Evolutionary conservation across 768 basidiomycete species (phyloP).

Genomic region (Lentinula boryana): DNA sequence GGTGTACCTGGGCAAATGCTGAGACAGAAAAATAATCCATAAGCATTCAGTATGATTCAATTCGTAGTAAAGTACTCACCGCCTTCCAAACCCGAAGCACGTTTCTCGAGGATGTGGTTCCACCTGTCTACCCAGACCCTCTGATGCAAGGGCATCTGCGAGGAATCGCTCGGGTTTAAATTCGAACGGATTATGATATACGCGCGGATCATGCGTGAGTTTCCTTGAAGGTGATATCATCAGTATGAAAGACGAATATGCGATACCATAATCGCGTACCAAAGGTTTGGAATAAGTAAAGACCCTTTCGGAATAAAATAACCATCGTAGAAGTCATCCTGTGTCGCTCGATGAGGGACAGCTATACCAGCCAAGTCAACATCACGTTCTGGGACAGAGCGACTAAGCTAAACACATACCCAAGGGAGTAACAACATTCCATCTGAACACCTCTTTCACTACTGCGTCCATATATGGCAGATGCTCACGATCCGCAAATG

Average conservation of each 20-base stretch:
- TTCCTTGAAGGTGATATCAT: conserved; percentile 27
- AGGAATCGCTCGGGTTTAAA: conserved; percentile 63
- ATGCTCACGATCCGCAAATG: conserved; percentile 47
- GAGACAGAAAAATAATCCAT: not conserved
- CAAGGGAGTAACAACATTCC: conserved; percentile 41
- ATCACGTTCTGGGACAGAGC: not conserved
- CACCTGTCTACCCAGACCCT: conserved; percentile 22
- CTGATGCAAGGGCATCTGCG: conserved; percentile 21
- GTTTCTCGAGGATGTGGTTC: conserved; percentile 54
- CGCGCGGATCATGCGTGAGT: conserved; percentile 47
- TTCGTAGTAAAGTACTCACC: conserved; percentile 27
- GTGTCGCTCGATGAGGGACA: conserved; percentile 48
- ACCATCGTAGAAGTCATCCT: conserved; percentile 59
- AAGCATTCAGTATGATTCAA: not conserved
- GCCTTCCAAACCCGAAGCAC: conserved; percentile 69
- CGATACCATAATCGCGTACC: conserved; percentile 21
- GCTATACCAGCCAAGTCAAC: conserved; percentile 22
- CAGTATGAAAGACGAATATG: not conserved
- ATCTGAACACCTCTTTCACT: conserved; percentile 50
- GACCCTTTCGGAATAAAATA: conserved; percentile 57
- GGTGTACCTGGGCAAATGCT: conserved; percentile 43
- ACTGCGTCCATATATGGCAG: conserved; percentile 61
- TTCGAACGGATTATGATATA: conserved; percentile 44
- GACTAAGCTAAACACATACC: conserved; percentile 21
- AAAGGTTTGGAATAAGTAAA: conserved; percentile 46